Conservation (phyloP, 352 stramenopile species). For the Globisporangium camurandrum region DNA sequence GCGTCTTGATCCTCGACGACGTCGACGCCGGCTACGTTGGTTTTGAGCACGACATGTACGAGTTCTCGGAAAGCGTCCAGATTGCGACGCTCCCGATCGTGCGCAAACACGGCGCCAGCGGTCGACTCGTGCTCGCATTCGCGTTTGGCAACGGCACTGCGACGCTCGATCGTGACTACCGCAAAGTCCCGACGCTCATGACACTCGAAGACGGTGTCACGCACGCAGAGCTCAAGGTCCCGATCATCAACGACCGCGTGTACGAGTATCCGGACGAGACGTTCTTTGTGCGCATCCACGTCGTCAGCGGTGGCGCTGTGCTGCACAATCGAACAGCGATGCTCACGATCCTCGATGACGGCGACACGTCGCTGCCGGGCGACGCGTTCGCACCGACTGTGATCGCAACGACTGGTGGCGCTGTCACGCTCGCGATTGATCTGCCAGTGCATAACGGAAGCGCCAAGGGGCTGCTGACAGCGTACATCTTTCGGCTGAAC, state of each 20-base stretch:
- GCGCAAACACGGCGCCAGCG: constrained; percentile 36
- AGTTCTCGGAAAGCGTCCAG: constrained; percentile 24
- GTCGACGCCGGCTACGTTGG: constrained; percentile 46
- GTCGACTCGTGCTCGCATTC: constrained; percentile 26
- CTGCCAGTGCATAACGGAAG: constrained; percentile 49
- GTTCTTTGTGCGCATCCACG: constrained; percentile 28
- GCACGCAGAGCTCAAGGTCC: constrained; percentile 23
- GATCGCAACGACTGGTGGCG: constrained; percentile 28
- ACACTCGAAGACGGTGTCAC: constrained; percentile 34
- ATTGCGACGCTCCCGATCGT: constrained; percentile 30
- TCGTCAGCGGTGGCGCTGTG: constrained; percentile 20
- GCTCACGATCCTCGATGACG: constrained; percentile 51
- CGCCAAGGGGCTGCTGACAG: constrained; percentile 18
- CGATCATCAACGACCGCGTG: constrained; percentile 54
- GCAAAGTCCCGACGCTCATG: constrained; percentile 16
- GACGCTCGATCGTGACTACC: constrained; percentile 37
- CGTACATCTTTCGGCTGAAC: constrained; percentile 29
- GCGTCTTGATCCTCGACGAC: constrained; percentile 54
- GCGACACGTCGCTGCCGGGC: constrained; percentile 31
- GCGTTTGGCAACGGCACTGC: constrained; percentile 30
- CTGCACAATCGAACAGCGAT: constrained; percentile 7
- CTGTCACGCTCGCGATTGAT: constrained; percentile 18
- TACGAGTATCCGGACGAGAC: constrained; percentile 45
- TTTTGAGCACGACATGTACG: constrained; percentile 25
- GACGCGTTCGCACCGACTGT: constrained; percentile 15